Base-by-base conservation (phyloP, 148 eudicot species). In the Talinum fruticosum region DNA sequence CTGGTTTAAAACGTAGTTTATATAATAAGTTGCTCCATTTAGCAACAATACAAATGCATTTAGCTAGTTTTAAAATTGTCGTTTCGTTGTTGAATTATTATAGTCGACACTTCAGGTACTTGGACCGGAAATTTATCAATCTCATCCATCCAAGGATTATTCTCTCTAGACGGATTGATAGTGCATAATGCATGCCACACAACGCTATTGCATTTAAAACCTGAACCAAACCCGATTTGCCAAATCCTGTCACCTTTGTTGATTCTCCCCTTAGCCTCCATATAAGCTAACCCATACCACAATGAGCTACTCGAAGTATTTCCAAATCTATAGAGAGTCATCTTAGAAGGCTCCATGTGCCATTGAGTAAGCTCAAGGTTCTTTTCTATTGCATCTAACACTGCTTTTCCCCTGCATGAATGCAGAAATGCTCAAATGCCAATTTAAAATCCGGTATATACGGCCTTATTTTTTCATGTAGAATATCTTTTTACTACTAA, bases 141-240 rank as follows among this genome's bases (percentile, higher is more conserved):
- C 28, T 82, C 84, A 35, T 78, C 78, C 69, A 54, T 69, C 84
- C 84, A 82, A 32, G 73, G 71, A 38, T 78, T 82, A 53, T 78
- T 82, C 53, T 73, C 76, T 13, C 26, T 73, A 33, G 53, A 28
- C 14, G 81, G 69, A 28, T 69, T 61, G 47, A 78, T 54, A 26
- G 62, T 59, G 5, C 78, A 75, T 7, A 82, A 34, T 0, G 84
- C 78, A 13, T 33, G 74, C 84, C 81, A 82, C 44, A 74, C 78
- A 0, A 74, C 84, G 18, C 84, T 82, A 15, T 82, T 82, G 69
- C 84, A 82, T 44, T 82, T 82, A 21, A 82, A 82, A 24, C 84
- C 84, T 2, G 84, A 82, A 19, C 84, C 84, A 28, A 82, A 82
- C 6, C 84, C 81, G 8, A 82, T 82, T 70, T 82, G 84, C 81